Evolutionary conservation across 768 basidiomycete species (phyloP).

Genomic region (Amyloporia xantha): DNA sequence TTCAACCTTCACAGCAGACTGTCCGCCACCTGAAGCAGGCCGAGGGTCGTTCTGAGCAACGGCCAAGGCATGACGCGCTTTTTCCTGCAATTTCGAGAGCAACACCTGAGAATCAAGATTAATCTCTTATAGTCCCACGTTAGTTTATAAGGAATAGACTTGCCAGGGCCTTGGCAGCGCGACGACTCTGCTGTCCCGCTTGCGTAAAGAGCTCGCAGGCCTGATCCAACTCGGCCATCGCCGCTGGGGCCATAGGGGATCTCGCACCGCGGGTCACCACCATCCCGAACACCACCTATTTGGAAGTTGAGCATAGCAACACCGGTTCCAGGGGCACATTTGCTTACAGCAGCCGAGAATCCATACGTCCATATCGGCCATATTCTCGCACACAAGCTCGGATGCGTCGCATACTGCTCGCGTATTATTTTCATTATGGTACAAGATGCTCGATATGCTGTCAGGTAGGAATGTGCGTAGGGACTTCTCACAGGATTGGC

Average conservation of each 20-base stretch:
- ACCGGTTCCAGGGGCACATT: not conserved
- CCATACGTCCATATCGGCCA: constrained; percentile 61
- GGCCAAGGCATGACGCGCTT: constrained; percentile 53
- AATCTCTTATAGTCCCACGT: not conserved
- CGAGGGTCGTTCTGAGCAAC: constrained; percentile 18
- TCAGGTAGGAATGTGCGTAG: constrained; percentile 67
- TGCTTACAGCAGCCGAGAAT: constrained; percentile 31
- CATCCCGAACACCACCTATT: constrained; percentile 72
- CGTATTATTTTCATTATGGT: constrained; percentile 47
- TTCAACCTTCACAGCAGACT: constrained; percentile 37
- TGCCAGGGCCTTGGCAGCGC: constrained; percentile 48
- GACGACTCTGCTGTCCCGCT: constrained; percentile 49
- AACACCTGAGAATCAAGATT: constrained; percentile 39
- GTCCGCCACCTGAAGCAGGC: not conserved
- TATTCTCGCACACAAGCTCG: constrained; percentile 52
- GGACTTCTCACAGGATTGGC: constrained; percentile 61
- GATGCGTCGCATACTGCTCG: constrained; percentile 46
- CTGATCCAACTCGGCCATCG: constrained; percentile 64
- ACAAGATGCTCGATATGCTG: constrained; percentile 64
- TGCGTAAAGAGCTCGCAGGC: constrained; percentile 61
- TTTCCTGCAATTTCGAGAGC: constrained; percentile 53
- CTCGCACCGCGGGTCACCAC: constrained; percentile 70
- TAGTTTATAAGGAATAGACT: not conserved
- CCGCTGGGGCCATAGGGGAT: constrained; percentile 58
- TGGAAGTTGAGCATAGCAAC: constrained; percentile 27